Base-by-base conservation (phyloP, 1,284 basidiomycete species). In the Abortiporus biennis region DNA sequence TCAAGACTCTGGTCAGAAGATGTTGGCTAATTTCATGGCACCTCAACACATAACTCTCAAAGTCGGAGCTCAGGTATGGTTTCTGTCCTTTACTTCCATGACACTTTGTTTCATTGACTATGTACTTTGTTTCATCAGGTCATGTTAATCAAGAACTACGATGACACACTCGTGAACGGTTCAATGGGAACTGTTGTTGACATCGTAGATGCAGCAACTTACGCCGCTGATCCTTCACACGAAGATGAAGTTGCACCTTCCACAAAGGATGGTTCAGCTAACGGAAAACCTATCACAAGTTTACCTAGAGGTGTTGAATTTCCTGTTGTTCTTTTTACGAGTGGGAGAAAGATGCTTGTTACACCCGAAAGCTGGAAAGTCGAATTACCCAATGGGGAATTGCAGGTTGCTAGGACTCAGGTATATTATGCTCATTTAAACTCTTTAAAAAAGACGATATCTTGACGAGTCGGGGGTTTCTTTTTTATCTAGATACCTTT, bases 341-440 rank as follows among this genome's bases (percentile, higher is more conserved):
- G 13, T 52, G 54, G 45, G 35, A 48, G 62, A 59, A 53, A 63
- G 58, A 58, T 72, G 43, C 50, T 77, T 24, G 65, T 80, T 19
- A 59, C 72, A 46, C 74, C 80, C 9, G 92, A 95, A 51, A 62
- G 58, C 6, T 96, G 88, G 78, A 95, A 92, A 65, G 78, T 85
- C 2, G 92, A 95, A 59, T 69, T 88, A 25, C 85, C 87, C 12
- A 84, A 68, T 56, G 92, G 91, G 1, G 85, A 92, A 58, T 59
- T 92, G 11, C 87, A 91, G 59, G 85, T 83, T 20, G 69, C 66
- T 45, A 66, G 90, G 50, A 68, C 64, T 1, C 90, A 93, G 74
- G 85, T 88, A 36, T 29, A 69, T 57, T 25, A 38, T 16, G 3
- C 11, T 22, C 3, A 13, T 27, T 12, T 17, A 20, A 13, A 19